These are phyloP conservation scores for Rhizopogon vinicolor DNA, from an alignment of 768 basidiomycete species.

Conservation along the genomic window DNA sequence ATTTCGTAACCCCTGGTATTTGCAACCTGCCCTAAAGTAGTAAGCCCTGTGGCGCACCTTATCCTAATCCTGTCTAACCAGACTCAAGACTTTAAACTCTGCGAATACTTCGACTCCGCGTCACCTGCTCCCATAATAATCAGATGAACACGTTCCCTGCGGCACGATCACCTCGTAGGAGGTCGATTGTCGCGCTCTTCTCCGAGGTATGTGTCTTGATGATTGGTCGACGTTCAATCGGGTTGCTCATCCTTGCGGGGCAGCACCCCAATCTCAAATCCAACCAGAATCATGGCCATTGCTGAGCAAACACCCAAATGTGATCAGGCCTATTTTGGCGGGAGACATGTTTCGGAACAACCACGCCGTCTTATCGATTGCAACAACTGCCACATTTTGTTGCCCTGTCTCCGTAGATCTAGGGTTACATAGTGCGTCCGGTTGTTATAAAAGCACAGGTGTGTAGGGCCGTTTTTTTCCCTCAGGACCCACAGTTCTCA, in stretches of 20 bases:
- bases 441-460: constrained; percentile 28
- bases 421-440: constrained; percentile 5
- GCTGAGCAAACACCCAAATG: constrained; percentile 13
- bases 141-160: constrained; percentile 1
- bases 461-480: constrained; percentile 10
- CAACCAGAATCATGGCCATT: constrained; percentile 20
- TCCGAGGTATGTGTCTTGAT: neutral
- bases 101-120: constrained; percentile 3
- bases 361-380: constrained; percentile 27
- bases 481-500: constrained; percentile 29
- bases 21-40: constrained; percentile 30
- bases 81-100: neutral
- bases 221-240: neutral
- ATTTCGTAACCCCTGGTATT: constrained; percentile 10
- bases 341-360: constrained; percentile 15
- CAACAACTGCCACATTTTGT: constrained; percentile 15
- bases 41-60: constrained; percentile 22
- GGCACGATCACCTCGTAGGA: neutral
- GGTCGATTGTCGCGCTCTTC: neutral
- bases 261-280: constrained; percentile 17
- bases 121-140: neutral
- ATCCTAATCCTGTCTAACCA: neutral
- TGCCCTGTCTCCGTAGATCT: constrained; percentile 18
- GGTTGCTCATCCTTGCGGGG: constrained; percentile 9
- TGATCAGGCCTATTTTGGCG: constrained; percentile 13